Base-by-base conservation (phyloP, 2,329 filamentous ascomycete genomes). In the Ramichloridium luteum region DNA sequence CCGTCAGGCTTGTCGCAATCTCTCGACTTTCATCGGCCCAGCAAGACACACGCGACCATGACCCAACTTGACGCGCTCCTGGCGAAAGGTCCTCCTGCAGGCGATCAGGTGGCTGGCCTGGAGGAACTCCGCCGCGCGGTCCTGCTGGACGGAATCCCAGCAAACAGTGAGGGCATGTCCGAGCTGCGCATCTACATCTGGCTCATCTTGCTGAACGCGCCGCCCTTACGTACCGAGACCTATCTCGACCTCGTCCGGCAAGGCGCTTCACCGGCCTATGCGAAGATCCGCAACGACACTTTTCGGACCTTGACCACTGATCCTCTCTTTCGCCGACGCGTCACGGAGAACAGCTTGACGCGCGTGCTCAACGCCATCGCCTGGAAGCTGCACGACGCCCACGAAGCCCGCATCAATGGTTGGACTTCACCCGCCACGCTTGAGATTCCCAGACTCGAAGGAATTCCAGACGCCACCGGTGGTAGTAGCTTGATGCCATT, bases 251-350 rank as follows among this genome's bases (percentile, higher is more conserved):
- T 96, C 27, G 80, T 98, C 43, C 85, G 93, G 52, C 83, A 90
- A 41, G 88, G 90, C 40, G 81, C 88, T 14, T 96, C 88, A 3
- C 86, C 88, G 1, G 86, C 85, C 27, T 93, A 98, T 61, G 76
- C 83, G 49, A 98, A 98, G 62, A 98, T 98, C 53, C 82, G 86
- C 55, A 94, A 98, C 59, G 90, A 98, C 57, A 94, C 90, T 25
- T 96, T 96, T 57, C 83, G 90, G 47, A 98, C 90, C 1, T 68
- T 98, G 33, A 90, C 90, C 17, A 94, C 88, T 31, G 90, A 98
- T 51, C 86, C 88, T n/a, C 73, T 98, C 20, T 98, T 96, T 65
- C 82, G 90, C 39, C 77, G 90, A 17, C 80, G 88, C 36, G 90
- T 98, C 37, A 93, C 84, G 36, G 90, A 98, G 58, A 92, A 92